Base-by-base conservation (phyloP, 345 rosid species). In the Dipteronia sinensis region DNA sequence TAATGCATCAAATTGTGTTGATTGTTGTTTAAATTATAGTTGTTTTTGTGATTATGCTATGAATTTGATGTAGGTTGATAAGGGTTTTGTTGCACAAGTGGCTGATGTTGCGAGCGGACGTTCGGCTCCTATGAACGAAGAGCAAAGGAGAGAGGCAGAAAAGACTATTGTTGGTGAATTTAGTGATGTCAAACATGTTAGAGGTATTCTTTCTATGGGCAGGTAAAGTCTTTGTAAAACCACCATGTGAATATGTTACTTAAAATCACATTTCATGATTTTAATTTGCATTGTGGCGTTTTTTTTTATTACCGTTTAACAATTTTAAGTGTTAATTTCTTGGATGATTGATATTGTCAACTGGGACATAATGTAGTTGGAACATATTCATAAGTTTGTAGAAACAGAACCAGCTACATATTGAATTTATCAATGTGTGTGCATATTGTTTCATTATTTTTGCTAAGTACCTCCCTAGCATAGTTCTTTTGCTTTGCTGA, bases 51-150 rank as follows among this genome's bases (percentile, higher is more conserved):
- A 13, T 1, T 67, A 10, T 51, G 62, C 27, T 74, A 10, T 29
- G 6, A 23, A 17, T 65, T 78, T 56, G 5, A 72, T 79, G 72
- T 79, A 96, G 98, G 95, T 96, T 73, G 99, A 96, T 85, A 92
- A 85, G 80, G 97, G 99, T 2, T 94, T 96, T 86, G 98, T 96
- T 76, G 97, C 97, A 74, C 99, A 93, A 93, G 98, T 96, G 65
- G 99, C 97, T 15, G 99, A 92, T 86, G 99, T 95, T 44, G 89
- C 81, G 0, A 82, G 76, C 46, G 98, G 95, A 51, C 75, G 99
- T 74, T 88, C 89, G 17, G 98, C 98, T 42, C 95, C 97, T 0
- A 93, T 95, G 97, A 96, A 96, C 59, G 92, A 92, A 40, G 89
- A 82, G 76, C 98, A 95, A 84, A 88, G 85, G 79, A 83, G 1